A percentile compares a stretch with the other conserved stretches of the same genome.
phyloP scores from a whole-genome alignment of 164 flowering plant genomes.

The Malania oleifera region DNA sequence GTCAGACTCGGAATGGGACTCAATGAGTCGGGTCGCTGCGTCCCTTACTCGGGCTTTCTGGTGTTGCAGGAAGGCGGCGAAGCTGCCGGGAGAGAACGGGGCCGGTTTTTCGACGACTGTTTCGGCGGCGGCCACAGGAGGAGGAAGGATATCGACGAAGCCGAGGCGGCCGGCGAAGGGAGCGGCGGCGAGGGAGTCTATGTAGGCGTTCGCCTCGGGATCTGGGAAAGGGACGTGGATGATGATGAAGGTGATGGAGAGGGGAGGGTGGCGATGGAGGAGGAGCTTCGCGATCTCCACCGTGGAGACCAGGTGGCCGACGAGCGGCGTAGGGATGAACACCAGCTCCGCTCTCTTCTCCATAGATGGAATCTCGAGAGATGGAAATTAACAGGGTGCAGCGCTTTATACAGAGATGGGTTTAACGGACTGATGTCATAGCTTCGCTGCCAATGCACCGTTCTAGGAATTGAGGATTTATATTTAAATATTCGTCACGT shows the following conservation, averaged over 20 bases:
- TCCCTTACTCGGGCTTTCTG: conserved; percentile 20
- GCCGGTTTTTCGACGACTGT: neutral
- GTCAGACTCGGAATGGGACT: neutral
- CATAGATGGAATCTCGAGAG: too few species aligned
- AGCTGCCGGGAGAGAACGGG: neutral
- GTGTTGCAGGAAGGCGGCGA: neutral
- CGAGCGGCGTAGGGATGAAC: conserved; percentile 22
- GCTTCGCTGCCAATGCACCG: too few species aligned
- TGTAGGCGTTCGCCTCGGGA: conserved; percentile 1
- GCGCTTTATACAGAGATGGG: too few species aligned
- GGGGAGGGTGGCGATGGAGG: conserved; percentile 12
- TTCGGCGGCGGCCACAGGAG: neutral
- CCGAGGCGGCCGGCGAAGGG: neutral
- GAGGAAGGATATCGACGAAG: conserved; percentile 11
- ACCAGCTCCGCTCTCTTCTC: conserved; percentile 14
- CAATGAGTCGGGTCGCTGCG: conserved; percentile 10
- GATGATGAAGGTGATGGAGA: conserved; percentile 30
- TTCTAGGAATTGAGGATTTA: too few species aligned
- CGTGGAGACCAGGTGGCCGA: conserved; percentile 19
- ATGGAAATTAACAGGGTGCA: too few species aligned
- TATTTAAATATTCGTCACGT: too few species aligned
- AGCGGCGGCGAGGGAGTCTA: conserved; percentile 1
- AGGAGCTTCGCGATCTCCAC: conserved; percentile 23
- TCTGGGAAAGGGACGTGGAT: conserved; percentile 10
- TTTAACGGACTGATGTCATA: too few species aligned